Base-by-base conservation (phyloP, 306 rosid species). In the Mimosa bimucronata region DNA sequence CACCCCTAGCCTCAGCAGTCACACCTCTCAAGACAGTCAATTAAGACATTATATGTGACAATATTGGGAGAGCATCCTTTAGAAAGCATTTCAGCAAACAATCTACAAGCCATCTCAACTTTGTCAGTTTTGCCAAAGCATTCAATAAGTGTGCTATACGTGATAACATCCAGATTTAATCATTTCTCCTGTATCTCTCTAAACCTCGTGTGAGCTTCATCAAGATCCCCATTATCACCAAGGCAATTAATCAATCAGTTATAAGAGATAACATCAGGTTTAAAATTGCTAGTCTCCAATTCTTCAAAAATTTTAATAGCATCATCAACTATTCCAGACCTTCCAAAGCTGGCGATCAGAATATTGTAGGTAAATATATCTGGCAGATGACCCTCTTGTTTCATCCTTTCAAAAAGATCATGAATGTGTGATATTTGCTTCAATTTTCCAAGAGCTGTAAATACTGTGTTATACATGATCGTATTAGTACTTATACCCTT, bases 181-280 rank as follows among this genome's bases (percentile, higher is more conserved):
- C 98, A 97, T 80, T 86, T 92, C 80, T 94, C 98, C 74, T 87
- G 89, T 97, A 94, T 94, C 89, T 94, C 98, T 82, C 83, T 90
- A 62, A 94, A 94, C 79, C 90, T 87, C 95, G 92, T 92, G 87
- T 94, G 98, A 68, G 94, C 97, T 90, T 94, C 98, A 77, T 91
- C 98, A 80, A 94, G 87, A 83, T 90, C 91, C 48, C 98, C 98
- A 74, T 92, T 91, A 87, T 94, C 92, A 71, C 98, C 98, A 8
- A 92, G 95, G 87, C 94, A 92, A 85, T 94, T 94, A 86, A 94
- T 94, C 91, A 94, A 84, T 68, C 91, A 85, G 80, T 94, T 94
- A 82, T 94, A 94, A 42, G 97, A 85, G 78, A 94, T 50, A 42
- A 90, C 89, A 75, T 94, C 97, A 2, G 98, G 94, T 78, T 82